phyloP scores from a whole-genome alignment of 352 stramenopile genomes.

The Pythium diclinum region DNA sequence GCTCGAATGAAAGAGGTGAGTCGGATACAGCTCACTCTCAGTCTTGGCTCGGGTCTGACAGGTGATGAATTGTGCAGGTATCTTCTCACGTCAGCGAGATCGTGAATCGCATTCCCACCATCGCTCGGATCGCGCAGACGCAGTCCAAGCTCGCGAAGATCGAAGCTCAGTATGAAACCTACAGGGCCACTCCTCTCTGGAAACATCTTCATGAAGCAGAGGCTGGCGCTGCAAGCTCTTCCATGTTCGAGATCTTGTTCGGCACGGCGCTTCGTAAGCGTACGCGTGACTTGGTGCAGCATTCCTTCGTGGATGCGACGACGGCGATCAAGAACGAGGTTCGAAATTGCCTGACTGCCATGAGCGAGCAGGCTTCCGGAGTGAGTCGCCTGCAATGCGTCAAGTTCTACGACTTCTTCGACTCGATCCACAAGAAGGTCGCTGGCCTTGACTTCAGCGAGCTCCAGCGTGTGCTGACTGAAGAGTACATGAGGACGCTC shows the following conservation, averaged over 20 bases:
- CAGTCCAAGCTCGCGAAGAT: conserved; percentile 52
- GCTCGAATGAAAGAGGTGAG: conserved; percentile 14
- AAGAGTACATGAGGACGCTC: conserved; percentile 74
- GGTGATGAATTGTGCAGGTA: conserved; percentile 33
- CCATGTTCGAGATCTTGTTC: conserved; percentile 64
- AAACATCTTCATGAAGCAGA: conserved; percentile 16
- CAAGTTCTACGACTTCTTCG: conserved; percentile 79
- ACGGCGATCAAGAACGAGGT: conserved; percentile 69
- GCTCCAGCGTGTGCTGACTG: conserved; percentile 67
- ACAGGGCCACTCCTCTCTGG: conserved; percentile 41
- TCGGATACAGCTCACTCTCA: neutral
- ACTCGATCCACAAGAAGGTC: conserved; percentile 64
- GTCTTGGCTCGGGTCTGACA: neutral
- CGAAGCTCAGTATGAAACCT: conserved; percentile 36
- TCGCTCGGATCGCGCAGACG: conserved; percentile 50
- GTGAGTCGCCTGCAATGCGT: conserved; percentile 40
- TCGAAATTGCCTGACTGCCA: conserved; percentile 33
- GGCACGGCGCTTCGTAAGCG: conserved; percentile 55
- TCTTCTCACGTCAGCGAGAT: conserved; percentile 35
- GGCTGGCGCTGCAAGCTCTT: conserved; percentile 18
- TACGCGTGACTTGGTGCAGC: conserved; percentile 69
- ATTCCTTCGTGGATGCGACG: conserved; percentile 72
- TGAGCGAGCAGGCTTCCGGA: conserved; percentile 22
- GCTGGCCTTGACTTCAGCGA: conserved; percentile 64
- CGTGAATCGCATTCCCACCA: conserved; percentile 57